Base-by-base conservation (phyloP, 2,329 filamentous ascomycete genomes). In the Phaeosphaeriaceae sp. region DNA sequence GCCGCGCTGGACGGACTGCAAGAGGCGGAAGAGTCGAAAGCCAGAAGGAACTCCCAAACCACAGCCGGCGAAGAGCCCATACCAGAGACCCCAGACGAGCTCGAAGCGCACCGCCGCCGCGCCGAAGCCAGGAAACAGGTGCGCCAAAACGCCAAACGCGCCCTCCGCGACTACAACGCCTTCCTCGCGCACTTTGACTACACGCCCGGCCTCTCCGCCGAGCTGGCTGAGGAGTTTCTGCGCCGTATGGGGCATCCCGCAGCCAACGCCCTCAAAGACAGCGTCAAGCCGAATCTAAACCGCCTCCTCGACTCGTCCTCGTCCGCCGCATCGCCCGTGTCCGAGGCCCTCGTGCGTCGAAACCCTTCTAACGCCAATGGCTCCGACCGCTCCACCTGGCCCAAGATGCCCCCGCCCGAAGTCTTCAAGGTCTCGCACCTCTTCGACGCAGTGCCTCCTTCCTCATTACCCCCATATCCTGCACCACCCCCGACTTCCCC, bases 141-240 rank as follows among this genome's bases (percentile, higher is more conserved):
- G 64, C 91, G 91, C 67, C 83, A 84, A 0, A 88, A 90, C 76
- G 91, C 91, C 3, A 93, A 91, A 76, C 85, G 88, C 54, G 91
- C 91, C 1, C 78, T 95, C 21, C 85, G 89, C 58, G 91, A 95
- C 77, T 93, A 91, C 72, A 81, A 88, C 67, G 81, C 85, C 21
- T 95, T 91, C 71, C 80, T 96, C 41, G 86, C 87, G 1, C 82
- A 88, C 58, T 88, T 95, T 62, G 90, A 95, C 68, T 95, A 95
- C 76, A 91, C 91, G 0, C 90, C 91, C 0, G 86, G 90, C 49
- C 76, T 91, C 44, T 85, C 89, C 7, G 77, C 85, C 46, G 84
- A 87, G 46, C 78, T 87, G 24, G 85, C 83, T 19, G 85, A 87
- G 53, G 83, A 84, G 44, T 86, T 86, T 60, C 57, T 77, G 9